phyloP scores from a whole-genome alignment of 306 rosid genomes.

The Acmispon strigosus region DNA sequence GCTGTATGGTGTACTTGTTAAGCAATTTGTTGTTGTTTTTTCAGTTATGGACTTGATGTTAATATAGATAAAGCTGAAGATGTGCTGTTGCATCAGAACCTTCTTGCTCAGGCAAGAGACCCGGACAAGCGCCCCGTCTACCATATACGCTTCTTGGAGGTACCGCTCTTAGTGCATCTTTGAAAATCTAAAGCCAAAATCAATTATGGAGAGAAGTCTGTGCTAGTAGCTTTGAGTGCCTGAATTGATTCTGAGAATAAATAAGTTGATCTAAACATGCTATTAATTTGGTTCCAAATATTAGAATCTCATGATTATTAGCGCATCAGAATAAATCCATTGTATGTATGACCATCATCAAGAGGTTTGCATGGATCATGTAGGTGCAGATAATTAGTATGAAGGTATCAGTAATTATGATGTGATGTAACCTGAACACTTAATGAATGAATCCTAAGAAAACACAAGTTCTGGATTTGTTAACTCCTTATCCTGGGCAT shows the following conservation, averaged over 20 bases:
- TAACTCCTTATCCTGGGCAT: background rate
- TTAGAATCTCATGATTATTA: background rate
- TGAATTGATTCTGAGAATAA: too few species aligned
- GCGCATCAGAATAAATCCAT: too few species aligned
- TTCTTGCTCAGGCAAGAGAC: slow-evolving; percentile 80
- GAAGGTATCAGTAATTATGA: background rate
- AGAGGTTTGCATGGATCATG: too few species aligned
- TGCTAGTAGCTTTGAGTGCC: too few species aligned
- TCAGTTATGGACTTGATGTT: slow-evolving; percentile 93
- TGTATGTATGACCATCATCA: too few species aligned
- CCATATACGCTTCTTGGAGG: slow-evolving; percentile 91
- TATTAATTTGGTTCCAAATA: background rate
- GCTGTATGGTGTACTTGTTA: slow-evolving; percentile 19
- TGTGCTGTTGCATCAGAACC: slow-evolving; percentile 75
- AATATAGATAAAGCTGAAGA: slow-evolving; percentile 95
- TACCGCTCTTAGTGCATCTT: background rate
- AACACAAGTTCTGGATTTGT: background rate
- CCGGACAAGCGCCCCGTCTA: slow-evolving; percentile 90
- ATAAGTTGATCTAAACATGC: too few species aligned
- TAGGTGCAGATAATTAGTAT: too few species aligned
- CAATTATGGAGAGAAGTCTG: too few species aligned
- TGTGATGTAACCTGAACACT: background rate
- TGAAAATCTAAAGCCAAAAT: too few species aligned
- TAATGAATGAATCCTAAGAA: background rate
- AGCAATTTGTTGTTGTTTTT: slow-evolving; percentile 19